These are phyloP conservation scores for Cryptococcus sp. DNA, from an alignment of 1,284 basidiomycete species.

Conservation along the genomic window DNA sequence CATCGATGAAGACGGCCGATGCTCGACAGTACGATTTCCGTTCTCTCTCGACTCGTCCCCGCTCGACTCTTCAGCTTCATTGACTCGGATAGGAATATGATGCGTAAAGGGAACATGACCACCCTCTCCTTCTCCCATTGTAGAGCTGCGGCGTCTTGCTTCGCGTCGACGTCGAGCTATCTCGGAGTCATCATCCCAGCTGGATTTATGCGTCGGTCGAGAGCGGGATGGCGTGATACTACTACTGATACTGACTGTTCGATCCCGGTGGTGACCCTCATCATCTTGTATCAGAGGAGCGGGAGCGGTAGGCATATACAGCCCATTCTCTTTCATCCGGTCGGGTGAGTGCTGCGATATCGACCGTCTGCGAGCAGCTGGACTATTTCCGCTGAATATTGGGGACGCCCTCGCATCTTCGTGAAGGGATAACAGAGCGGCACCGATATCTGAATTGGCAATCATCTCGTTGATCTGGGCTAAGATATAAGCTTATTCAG, in stretches of 20 bases:
- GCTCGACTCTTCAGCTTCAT: conserved; percentile 12
- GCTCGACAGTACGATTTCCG: neutral
- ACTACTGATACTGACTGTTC: conserved; percentile 10
- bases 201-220: neutral
- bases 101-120: conserved; percentile 40
- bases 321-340: neutral
- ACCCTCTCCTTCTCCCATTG: conserved; percentile 15
- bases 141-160: conserved; percentile 1
- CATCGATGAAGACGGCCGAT: neutral
- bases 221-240: neutral
- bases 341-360: too few species aligned
- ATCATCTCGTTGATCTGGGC: conserved; percentile 41
- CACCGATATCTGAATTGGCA: conserved; percentile 31
- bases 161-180: neutral
- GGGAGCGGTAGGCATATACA: conserved; percentile 37
- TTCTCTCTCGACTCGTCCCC: conserved; percentile 3
- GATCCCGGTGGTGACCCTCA: conserved; percentile 13
- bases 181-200: conserved; percentile 5
- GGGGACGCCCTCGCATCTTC: too few species aligned
- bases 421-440: conserved; percentile 17
- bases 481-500: neutral
- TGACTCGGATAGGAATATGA: conserved; percentile 19
- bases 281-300: conserved; percentile 24
- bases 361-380: too few species aligned
- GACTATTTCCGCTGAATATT: too few species aligned